Conservation (phyloP, 768 basidiomycete genomes). For the Leucocoprinus birnbaumii region DNA sequence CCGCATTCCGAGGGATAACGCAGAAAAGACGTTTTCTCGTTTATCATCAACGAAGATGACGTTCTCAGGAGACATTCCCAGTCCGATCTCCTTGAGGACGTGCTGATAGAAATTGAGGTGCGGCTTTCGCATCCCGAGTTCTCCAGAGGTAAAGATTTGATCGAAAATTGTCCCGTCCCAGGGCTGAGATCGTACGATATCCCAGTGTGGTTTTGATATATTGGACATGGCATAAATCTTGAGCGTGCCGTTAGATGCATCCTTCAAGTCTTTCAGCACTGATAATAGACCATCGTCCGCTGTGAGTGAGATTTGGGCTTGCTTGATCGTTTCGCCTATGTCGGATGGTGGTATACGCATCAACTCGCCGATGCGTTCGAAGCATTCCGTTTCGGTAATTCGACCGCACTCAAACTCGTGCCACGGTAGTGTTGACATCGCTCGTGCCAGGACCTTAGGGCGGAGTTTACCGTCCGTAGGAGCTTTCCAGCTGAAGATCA, state of each 20-base stretch:
- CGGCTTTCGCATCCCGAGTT: conserved; percentile 52
- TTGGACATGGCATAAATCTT: conserved; percentile 58
- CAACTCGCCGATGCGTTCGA: conserved; percentile 33
- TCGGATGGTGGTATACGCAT: conserved; percentile 35
- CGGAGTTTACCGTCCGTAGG: conserved; percentile 41
- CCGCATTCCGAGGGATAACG: conserved; percentile 52
- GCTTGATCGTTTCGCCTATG: conserved; percentile 40
- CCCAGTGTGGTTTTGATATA: conserved; percentile 51
- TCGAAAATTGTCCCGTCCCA: conserved; percentile 51
- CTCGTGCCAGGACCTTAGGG: conserved; percentile 34
- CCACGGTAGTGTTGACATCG: conserved; percentile 46
- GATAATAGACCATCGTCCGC: conserved; percentile 40
- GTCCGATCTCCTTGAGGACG: conserved; percentile 39
- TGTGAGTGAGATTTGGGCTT: conserved; percentile 45
- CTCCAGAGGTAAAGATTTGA: conserved; percentile 48
- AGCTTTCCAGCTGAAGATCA: conserved; percentile 52
- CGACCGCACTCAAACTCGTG: conserved; percentile 50
- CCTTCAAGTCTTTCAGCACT: conserved; percentile 44
- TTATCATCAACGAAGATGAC: conserved; percentile 62
- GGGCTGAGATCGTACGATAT: conserved; percentile 38
- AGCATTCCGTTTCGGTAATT: conserved; percentile 41
- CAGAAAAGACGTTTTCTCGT: conserved; percentile 54
- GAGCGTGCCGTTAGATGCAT: conserved; percentile 28
- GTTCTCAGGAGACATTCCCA: conserved; percentile 33
- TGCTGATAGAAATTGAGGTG: conserved; percentile 50